A percentile compares a stretch with the other conserved stretches of the same genome.
Evolutionary conservation across 257 asterid species (phyloP).

Genomic region (Solanum chiquidenum): DNA sequence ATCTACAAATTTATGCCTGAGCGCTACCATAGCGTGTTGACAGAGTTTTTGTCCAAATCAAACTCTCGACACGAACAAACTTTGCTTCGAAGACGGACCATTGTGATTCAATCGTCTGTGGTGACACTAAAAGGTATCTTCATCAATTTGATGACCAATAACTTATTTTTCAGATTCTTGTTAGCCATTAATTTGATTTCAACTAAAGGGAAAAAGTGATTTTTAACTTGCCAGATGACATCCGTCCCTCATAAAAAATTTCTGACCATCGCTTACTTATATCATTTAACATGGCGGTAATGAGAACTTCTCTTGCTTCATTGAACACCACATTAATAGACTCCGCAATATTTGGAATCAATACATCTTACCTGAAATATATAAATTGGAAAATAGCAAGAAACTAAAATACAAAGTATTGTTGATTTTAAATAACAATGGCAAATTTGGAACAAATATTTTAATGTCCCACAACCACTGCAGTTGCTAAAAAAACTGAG

Average conservation of each 20-base stretch:
- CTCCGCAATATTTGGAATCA: neutral
- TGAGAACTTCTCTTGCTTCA: neutral
- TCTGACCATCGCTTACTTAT: neutral
- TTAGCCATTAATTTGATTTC: too few species aligned
- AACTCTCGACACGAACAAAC: neutral
- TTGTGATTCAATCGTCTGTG: accelerated
- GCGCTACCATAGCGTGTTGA: neutral
- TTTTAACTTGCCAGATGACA: too few species aligned
- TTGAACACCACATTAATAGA: neutral
- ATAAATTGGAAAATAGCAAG: neutral
- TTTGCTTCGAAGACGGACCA: neutral
- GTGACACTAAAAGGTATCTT: neutral
- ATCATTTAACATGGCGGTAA: neutral
- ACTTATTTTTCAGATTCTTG: neutral
- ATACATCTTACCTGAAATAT: neutral
- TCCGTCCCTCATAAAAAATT: neutral
- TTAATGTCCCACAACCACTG: too few species aligned
- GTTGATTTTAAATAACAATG: too few species aligned
- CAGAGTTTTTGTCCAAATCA: neutral
- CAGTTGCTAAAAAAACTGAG: too few species aligned
- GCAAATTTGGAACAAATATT: too few species aligned
- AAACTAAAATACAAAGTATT: too few species aligned
- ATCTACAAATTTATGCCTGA: neutral
- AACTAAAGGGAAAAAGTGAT: too few species aligned
- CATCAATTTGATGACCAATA: neutral